Evolutionary conservation across 768 basidiomycete species (phyloP).

Genomic region (Mycena vulgaris): DNA sequence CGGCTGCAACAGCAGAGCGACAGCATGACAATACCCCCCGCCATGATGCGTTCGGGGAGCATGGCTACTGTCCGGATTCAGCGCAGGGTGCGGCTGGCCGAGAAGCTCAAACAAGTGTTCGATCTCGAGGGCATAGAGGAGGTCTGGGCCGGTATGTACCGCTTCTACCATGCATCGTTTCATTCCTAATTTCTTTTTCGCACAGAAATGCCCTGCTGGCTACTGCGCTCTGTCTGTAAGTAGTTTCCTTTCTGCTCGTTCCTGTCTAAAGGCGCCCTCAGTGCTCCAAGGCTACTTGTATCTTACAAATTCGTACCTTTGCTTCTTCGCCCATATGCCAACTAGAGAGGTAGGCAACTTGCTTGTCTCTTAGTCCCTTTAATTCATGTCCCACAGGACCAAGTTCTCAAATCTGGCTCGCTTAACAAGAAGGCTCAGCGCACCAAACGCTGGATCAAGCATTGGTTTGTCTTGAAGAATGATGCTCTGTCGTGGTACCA

Average conservation of each 20-base stretch:
- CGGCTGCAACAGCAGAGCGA: constrained; percentile 29
- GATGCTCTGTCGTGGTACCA: constrained; percentile 98
- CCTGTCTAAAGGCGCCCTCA: constrained; percentile 45
- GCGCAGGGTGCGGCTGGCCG: constrained; percentile 81
- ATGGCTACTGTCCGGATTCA: constrained; percentile 81
- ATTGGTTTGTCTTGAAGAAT: constrained; percentile 98
- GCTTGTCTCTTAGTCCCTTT: constrained; percentile 8
- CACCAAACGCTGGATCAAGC: constrained; percentile 93
- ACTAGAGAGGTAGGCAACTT: constrained; percentile 77
- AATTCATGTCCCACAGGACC: constrained; percentile 69
- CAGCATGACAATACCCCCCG: constrained; percentile 34
- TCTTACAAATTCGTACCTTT: constrained; percentile 91
- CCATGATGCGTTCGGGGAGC: constrained; percentile 66
- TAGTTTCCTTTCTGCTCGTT: constrained; percentile 39
- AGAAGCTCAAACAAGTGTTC: constrained; percentile 92
- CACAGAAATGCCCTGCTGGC: constrained; percentile 95
- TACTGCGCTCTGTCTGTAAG: constrained; percentile 91
- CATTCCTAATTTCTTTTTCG: constrained; percentile 31
- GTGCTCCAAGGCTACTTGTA: constrained; percentile 99
- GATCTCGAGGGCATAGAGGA: constrained; percentile 86
- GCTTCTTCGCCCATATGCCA: constrained; percentile 98
- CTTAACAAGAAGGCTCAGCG: constrained; percentile 90
- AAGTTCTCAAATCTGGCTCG: constrained; percentile 92
- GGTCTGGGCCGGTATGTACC: constrained; percentile 81
- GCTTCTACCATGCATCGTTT: constrained; percentile 1